Percentiles rank a stretch among this genome's conserved stretches.
phyloP scores from a whole-genome alignment of 2,329 filamentous ascomycete species.

The Sporothrix brunneoviolacea region DNA sequence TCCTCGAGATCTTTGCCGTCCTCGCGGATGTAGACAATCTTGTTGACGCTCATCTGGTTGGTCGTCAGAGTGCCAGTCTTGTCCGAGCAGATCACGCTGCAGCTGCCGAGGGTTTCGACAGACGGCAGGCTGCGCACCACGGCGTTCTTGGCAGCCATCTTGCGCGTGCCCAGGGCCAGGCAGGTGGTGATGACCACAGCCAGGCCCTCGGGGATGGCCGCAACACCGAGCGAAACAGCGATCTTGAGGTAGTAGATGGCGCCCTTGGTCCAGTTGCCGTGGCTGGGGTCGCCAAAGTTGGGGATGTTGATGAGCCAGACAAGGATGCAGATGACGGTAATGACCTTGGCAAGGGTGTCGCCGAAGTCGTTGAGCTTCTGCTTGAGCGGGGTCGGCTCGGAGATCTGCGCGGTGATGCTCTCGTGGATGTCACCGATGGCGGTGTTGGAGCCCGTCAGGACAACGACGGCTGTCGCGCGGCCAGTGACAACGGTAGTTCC shows the following conservation, averaged over 20 bases:
- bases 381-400: slow-evolving; percentile 92
- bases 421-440: slow-evolving; percentile 99
- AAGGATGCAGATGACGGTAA: slow-evolving; percentile 90
- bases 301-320: slow-evolving; percentile 99
- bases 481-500: slow-evolving; percentile 96
- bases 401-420: slow-evolving; percentile 96
- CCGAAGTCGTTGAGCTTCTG: slow-evolving; percentile 99
- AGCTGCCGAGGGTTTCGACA: slow-evolving; percentile 95
- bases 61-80: slow-evolving; percentile 98
- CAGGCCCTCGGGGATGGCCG: slow-evolving; percentile 93
- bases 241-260: slow-evolving; percentile 99
- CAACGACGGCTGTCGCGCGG: slow-evolving; percentile 84
- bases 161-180: slow-evolving; percentile 87
- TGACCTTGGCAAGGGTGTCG: slow-evolving; percentile 92
- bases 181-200: slow-evolving; percentile 99
- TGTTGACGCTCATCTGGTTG: slow-evolving; percentile 98
- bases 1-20: slow-evolving; percentile 71
- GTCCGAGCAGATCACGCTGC: slow-evolving; percentile 98
- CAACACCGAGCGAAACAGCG: slow-evolving; percentile 93
- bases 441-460: slow-evolving; percentile 80
- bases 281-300: slow-evolving; percentile 91
- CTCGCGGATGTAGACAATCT: slow-evolving; percentile 75
- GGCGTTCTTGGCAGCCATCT: slow-evolving; percentile 98
- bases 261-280: slow-evolving; percentile 90
- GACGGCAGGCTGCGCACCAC: slow-evolving; percentile 94